Evolutionary conservation across 495 filamentous ascomycete genomes (phyloP).

Genomic region (Penicillium parvum): DNA sequence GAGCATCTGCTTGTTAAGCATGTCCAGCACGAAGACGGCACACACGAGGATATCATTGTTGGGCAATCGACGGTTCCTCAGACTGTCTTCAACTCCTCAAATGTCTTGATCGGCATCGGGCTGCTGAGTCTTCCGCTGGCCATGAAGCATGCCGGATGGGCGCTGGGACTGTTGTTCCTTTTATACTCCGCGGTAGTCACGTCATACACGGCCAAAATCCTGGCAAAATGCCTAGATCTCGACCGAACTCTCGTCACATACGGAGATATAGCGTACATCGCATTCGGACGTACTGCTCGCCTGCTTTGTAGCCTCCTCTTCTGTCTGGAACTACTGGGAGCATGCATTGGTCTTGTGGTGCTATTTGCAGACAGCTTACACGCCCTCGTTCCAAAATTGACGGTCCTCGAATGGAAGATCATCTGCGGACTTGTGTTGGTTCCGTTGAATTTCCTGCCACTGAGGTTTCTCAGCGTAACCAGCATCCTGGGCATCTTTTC

Average conservation of each 20-base stretch:
- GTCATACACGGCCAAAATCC: slow-evolving; percentile 78
- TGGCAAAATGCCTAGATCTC: slow-evolving; percentile 86
- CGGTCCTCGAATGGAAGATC: slow-evolving; percentile 76
- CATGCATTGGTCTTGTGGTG: slow-evolving; percentile 86
- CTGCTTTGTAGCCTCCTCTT: slow-evolving; percentile 80
- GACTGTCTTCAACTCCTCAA: slow-evolving; percentile 95
- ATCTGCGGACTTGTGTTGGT: slow-evolving; percentile 76
- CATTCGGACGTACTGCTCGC: slow-evolving; percentile 80
- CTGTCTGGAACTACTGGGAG: slow-evolving; percentile 79
- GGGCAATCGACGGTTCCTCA: slow-evolving; percentile 93
- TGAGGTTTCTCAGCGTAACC: slow-evolving; percentile 81
- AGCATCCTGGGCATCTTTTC: slow-evolving; percentile 87
- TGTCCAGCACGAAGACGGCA: slow-evolving; percentile 81
- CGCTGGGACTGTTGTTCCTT: slow-evolving; percentile 76
- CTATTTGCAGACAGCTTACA: slow-evolving; percentile 90
- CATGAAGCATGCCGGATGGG: slow-evolving; percentile 86
- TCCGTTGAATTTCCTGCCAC: slow-evolving; percentile 79
- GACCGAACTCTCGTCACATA: slow-evolving; percentile 80
- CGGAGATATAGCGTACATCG: slow-evolving; percentile 88
- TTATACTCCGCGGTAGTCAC: slow-evolving; percentile 68
- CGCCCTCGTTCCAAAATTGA: slow-evolving; percentile 69
- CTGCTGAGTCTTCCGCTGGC: slow-evolving; percentile 85
- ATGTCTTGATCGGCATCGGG: slow-evolving; percentile 90
- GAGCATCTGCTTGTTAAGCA: slow-evolving; percentile 81
- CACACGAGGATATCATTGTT: slow-evolving; percentile 72